Conservation (phyloP, 169 alveolate genomes). For the Plasmodium relictum region DNA sequence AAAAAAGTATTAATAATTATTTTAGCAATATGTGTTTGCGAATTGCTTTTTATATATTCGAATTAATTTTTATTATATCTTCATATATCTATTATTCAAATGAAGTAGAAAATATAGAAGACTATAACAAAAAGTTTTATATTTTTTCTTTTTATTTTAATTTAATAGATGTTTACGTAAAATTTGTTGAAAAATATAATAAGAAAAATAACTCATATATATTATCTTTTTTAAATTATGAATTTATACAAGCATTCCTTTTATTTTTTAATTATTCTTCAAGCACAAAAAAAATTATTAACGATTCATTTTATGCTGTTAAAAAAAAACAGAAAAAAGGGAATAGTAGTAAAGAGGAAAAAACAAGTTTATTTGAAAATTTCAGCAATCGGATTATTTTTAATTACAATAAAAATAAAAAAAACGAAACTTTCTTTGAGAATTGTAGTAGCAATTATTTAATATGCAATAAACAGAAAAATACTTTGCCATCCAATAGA, state of each 20-base stretch:
- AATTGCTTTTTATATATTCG: slow-evolving; percentile 29
- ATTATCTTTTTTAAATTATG: slow-evolving; percentile 26
- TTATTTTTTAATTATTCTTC: slow-evolving; percentile 46
- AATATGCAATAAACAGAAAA: not conserved
- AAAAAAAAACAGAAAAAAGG: not conserved
- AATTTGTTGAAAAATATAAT: slow-evolving; percentile 54
- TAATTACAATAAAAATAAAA: not conserved
- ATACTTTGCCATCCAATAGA: not conserved
- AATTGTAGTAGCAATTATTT: not conserved
- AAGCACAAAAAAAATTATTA: not conserved
- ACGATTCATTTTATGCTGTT: not conserved
- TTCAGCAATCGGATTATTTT: not conserved
- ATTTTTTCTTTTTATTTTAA: slow-evolving; percentile 37
- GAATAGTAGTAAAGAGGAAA: not conserved
- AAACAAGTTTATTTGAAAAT: not conserved
- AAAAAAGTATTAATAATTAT: slow-evolving; percentile 42
- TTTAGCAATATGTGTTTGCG: slow-evolving; percentile 46
- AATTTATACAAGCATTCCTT: slow-evolving; percentile 43
- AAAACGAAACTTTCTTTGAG: not conserved
- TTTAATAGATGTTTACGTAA: slow-evolving; percentile 41
- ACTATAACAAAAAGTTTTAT: slow-evolving; percentile 30
- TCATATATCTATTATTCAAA: slow-evolving; percentile 18
- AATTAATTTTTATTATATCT: slow-evolving; percentile 24
- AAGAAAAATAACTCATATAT: slow-evolving; percentile 42
- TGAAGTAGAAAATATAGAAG: not conserved